Evolutionary conservation across 768 basidiomycete genomes (phyloP).

Genomic region (Mycena vulgaris): DNA sequence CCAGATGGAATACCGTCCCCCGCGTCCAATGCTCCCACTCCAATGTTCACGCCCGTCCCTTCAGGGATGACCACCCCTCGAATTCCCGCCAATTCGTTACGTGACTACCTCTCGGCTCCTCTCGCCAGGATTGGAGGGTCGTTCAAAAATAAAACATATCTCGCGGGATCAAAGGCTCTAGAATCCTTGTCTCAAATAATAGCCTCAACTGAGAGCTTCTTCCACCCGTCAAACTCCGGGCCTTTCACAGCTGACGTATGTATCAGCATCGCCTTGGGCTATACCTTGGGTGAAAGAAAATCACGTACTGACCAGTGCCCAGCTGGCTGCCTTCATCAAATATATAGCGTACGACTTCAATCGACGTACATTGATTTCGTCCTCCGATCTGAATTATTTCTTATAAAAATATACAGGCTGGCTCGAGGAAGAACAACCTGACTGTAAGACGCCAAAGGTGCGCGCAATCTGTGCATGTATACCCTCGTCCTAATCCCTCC

Average conservation of each 20-base stretch:
- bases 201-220: conserved; percentile 91
- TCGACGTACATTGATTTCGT: conserved; percentile 66
- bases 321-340: conserved; percentile 90
- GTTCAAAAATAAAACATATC: conserved; percentile 66
- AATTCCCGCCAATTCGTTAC: conserved; percentile 58
- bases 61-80: conserved; percentile 75
- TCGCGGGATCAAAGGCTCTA: conserved; percentile 89
- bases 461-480: conserved; percentile 25
- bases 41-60: conserved; percentile 78
- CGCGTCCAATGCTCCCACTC: conserved; percentile 78
- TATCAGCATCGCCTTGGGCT: conserved; percentile 19
- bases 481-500: conserved; percentile 12
- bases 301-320: conserved; percentile 25
- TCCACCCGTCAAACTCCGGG: conserved; percentile 92
- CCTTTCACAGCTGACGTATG: conserved; percentile 84
- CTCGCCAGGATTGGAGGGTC: conserved; percentile 60
- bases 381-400: neutral
- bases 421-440: conserved; percentile 82
- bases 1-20: conserved; percentile 71
- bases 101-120: conserved; percentile 74
- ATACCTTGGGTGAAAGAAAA: neutral
- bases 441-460: conserved; percentile 86
- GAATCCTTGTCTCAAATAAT: conserved; percentile 90
- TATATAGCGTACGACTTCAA: conserved; percentile 89
- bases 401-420: conserved; percentile 64